A percentile compares a stretch with the other conserved stretches of the same genome.
These are phyloP conservation scores for Penicillium salamii DNA, from an alignment of 495 filamentous ascomycete genomes.

Conservation along the genomic window DNA sequence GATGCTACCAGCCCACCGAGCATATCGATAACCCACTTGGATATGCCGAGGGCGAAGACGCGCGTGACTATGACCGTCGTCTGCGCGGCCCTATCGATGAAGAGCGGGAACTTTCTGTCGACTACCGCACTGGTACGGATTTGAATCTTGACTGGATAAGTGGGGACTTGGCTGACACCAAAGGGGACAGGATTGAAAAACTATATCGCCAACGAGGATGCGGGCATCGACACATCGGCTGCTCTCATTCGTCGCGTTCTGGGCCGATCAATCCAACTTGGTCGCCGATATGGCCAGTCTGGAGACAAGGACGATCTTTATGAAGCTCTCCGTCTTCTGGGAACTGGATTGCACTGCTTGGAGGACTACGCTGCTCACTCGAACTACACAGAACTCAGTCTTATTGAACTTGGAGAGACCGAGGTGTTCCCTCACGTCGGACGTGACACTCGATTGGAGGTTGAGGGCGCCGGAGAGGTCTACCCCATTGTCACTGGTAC, in stretches of 20 bases:
- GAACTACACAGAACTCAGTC: constrained; percentile 81
- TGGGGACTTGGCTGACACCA: constrained; percentile 1
- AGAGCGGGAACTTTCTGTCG: constrained; percentile 69
- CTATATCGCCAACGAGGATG: constrained; percentile 81
- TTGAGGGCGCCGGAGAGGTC: constrained; percentile 64
- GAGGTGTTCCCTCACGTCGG: constrained; percentile 85
- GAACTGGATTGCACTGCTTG: constrained; percentile 85
- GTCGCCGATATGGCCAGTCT: constrained; percentile 61
- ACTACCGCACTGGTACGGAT: constrained; percentile 55
- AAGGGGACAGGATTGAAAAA: constrained; percentile 69
- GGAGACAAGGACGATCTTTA: constrained; percentile 69
- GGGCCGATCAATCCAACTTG: constrained; percentile 67
- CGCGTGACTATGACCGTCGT: constrained; percentile 72
- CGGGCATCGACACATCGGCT: constrained; percentile 73
- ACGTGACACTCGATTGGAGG: constrained; percentile 58
- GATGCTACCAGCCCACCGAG: constrained; percentile 84
- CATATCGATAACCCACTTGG: constrained; percentile 81
- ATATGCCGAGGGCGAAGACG: constrained; percentile 83
- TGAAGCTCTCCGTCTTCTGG: constrained; percentile 79
- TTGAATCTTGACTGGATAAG: neutral
- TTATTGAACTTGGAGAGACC: constrained; percentile 78
- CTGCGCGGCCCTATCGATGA: constrained; percentile 83
- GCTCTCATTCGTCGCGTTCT: constrained; percentile 70
- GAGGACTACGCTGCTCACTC: constrained; percentile 92
- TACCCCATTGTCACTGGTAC: constrained; percentile 85